These are phyloP conservation scores for Lachancea waltii DNA, from an alignment of 805 yeast species.

Conservation along the genomic window DNA sequence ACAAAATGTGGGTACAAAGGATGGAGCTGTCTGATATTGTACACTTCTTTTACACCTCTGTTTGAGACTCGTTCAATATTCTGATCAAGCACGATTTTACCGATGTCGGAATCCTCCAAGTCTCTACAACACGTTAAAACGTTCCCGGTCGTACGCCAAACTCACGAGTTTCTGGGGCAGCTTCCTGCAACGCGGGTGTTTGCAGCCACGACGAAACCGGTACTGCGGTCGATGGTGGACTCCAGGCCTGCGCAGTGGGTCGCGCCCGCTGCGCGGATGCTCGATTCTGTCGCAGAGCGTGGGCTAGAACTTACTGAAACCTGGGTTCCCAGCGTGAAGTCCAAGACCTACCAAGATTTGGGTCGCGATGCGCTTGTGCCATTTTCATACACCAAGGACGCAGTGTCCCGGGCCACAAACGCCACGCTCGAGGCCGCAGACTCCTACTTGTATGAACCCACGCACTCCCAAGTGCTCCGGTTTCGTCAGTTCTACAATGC, in stretches of 20 bases:
- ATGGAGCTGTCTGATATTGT: no score
- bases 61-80: no score
- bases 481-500: constrained; percentile 46
- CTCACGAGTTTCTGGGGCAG: constrained; percentile 31
- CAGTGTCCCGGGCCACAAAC: constrained; percentile 33
- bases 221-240: constrained; percentile 23
- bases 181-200: constrained; percentile 35
- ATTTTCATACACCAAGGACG: constrained; percentile 38
- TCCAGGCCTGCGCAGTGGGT: constrained; percentile 33
- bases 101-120: constrained; percentile 16
- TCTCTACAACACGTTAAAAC: constrained; percentile 38
- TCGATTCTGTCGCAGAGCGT: constrained; percentile 50
- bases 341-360: constrained; percentile 44
- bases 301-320: constrained; percentile 53
- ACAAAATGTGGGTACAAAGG: no score
- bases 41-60: no score
- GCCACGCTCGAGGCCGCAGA: constrained; percentile 29
- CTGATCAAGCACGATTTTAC: no score
- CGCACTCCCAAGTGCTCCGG: constrained; percentile 41
- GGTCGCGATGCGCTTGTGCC: constrained; percentile 49
- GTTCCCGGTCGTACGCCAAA: constrained; percentile 44
- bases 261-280: constrained; percentile 40
- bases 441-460: constrained; percentile 39
- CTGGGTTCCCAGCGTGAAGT: constrained; percentile 52
- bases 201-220: constrained; percentile 31